Evolutionary conservation across 768 basidiomycete genomes (phyloP).

Genomic region (Collybia mongolica): DNA sequence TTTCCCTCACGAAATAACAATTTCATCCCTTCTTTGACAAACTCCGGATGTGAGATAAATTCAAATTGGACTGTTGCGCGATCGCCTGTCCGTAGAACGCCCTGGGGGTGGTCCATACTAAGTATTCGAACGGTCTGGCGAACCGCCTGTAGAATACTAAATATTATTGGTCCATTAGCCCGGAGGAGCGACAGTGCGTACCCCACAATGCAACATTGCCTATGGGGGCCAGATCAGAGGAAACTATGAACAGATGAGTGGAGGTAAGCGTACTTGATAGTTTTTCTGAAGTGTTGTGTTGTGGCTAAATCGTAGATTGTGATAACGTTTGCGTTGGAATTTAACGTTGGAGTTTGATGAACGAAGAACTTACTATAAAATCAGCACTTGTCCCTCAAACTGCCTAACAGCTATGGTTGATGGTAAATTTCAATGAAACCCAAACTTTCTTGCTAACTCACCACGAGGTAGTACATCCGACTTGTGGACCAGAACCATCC

Average conservation of each 20-base stretch:
- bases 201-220: conserved; percentile 94
- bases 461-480: conserved; percentile 78
- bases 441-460: conserved; percentile 23
- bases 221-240: conserved; percentile 21
- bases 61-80: conserved; percentile 93
- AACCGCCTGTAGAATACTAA: conserved; percentile 55
- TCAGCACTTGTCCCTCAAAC: conserved; percentile 93
- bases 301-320: conserved; percentile 48
- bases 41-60: conserved; percentile 91
- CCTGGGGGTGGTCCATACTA: conserved; percentile 88
- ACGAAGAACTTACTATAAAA: conserved; percentile 70
- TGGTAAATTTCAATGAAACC: not conserved
- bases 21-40: conserved; percentile 91
- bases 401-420: conserved; percentile 59
- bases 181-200: conserved; percentile 28
- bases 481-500: conserved; percentile 89
- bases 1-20: conserved; percentile 93
- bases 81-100: conserved; percentile 90
- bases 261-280: conserved; percentile 68
- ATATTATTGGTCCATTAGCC: conserved; percentile 3
- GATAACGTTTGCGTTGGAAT: not conserved
- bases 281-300: conserved; percentile 92
- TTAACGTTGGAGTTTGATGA: not conserved
- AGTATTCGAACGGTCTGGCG: conserved; percentile 91
- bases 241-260: not conserved